Evolutionary conservation across 129 eudicot genomes (phyloP).

Genomic region (Lonicera japonica): DNA sequence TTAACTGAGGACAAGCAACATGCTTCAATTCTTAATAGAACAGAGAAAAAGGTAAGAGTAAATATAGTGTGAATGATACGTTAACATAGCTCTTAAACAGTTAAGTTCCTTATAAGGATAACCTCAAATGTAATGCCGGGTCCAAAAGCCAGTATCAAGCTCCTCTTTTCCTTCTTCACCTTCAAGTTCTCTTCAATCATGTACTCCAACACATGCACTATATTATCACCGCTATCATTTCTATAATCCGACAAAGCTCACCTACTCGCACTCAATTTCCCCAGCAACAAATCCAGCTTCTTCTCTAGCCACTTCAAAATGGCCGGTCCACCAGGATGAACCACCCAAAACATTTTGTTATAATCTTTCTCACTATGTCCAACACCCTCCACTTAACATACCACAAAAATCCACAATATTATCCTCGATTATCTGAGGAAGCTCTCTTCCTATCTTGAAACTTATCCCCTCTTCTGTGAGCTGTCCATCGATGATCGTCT

Average conservation of each 20-base stretch:
- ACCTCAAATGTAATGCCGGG: constrained; percentile 97
- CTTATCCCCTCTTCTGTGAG: constrained; percentile 91
- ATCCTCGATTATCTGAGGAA: constrained; percentile 87
- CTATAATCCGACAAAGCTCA: constrained; percentile 85
- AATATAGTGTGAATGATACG: no score
- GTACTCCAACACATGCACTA: constrained; percentile 89
- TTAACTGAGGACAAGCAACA: no score
- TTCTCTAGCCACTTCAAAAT: constrained; percentile 81
- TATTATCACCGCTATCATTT: constrained; percentile 89
- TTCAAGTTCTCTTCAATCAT: constrained; percentile 58
- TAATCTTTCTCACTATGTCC: constrained; percentile 35
- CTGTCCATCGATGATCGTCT: constrained; percentile 77
- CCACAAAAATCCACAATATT: constrained; percentile 62
- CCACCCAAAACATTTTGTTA: constrained; percentile 87
- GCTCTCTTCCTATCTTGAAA: constrained; percentile 63
- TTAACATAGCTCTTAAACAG: constrained; percentile 17
- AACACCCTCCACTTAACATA: constrained; percentile 38
- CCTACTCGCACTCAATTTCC: constrained; percentile 57
- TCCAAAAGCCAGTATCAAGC: constrained; percentile 89
- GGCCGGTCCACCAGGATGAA: constrained; percentile 98
- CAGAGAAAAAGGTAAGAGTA: no score
- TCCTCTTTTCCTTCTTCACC: constrained; percentile 36
- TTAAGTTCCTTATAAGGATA: constrained; percentile 69
- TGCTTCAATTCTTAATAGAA: no score
- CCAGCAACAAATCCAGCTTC: constrained; percentile 57